Conservation (phyloP, 202 grass and related monocot species). For the Panicum hallii region DNA sequence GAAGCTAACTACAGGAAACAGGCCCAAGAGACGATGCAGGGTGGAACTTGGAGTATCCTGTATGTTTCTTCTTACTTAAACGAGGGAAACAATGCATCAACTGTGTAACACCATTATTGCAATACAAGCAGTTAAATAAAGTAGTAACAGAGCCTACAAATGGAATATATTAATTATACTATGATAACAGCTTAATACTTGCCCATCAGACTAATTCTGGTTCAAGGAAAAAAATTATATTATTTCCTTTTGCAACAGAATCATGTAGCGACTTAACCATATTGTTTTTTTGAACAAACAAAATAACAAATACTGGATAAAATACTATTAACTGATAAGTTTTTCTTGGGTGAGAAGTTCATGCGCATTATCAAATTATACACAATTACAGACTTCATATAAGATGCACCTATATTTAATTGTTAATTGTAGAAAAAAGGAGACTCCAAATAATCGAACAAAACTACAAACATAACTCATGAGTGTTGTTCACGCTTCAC, state of each 20-base stretch:
- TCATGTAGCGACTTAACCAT: slow-evolving; percentile 60
- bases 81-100: slow-evolving; percentile 43
- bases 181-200: slow-evolving; percentile 3
- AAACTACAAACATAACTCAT: neutral
- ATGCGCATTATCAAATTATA: neutral
- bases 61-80: slow-evolving; percentile 36
- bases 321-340: neutral
- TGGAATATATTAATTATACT: neutral
- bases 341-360: neutral
- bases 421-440: slow-evolving; percentile 11
- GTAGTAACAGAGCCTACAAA: slow-evolving; percentile 13
- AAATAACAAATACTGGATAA: neutral
- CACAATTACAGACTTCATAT: neutral
- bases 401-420: slow-evolving; percentile 24
- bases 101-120: slow-evolving; percentile 35
- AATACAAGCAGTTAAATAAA: neutral
- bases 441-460: neutral
- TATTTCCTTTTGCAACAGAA: slow-evolving; percentile 49
- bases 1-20: slow-evolving; percentile 19
- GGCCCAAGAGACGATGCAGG: neutral
- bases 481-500: neutral
- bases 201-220: slow-evolving; percentile 53
- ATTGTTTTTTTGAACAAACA: neutral
- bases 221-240: slow-evolving; percentile 59
- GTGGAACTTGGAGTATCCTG: neutral